phyloP scores from a whole-genome alignment of 139 green algal species.

The Auxenochlorella pyrenoidosa region DNA sequence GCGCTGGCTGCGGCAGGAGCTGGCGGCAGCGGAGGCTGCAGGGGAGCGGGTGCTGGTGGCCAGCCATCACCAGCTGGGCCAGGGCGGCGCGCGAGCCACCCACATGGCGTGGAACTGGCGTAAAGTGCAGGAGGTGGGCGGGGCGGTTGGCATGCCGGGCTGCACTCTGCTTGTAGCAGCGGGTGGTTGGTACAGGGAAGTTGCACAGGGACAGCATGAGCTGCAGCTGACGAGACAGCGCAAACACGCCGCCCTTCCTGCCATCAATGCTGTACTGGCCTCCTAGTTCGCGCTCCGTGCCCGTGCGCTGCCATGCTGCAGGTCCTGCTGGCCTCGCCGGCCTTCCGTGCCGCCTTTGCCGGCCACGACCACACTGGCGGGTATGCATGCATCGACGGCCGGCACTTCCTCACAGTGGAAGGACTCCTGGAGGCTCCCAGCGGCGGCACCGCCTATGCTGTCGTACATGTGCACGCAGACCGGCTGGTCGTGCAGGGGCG shows the following conservation, averaged over 20 bases:
- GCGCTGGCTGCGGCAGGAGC: conserved; percentile 51
- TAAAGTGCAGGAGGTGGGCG: conserved; percentile 15
- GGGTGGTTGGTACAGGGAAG: too few species aligned
- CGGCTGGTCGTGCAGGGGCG: conserved; percentile 17
- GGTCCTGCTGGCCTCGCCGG: conserved; percentile 36
- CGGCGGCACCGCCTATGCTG: conserved; percentile 54
- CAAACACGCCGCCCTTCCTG: not conserved
- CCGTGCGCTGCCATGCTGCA: conserved; percentile 2
- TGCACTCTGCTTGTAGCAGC: too few species aligned
- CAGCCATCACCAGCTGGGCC: conserved; percentile 63
- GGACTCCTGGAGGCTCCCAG: conserved; percentile 66
- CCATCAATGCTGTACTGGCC: too few species aligned
- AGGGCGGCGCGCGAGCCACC: conserved; percentile 47
- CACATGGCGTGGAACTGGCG: conserved; percentile 72
- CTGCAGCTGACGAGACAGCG: too few species aligned
- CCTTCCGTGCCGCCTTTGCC: conserved; percentile 50
- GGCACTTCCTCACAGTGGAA: conserved; percentile 69
- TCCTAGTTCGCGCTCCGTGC: too few species aligned
- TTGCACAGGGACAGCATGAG: too few species aligned
- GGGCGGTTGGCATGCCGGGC: not conserved
- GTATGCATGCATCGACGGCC: conserved; percentile 25
- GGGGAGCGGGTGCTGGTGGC: conserved; percentile 59
- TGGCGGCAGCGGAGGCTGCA: conserved; percentile 39
- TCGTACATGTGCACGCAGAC: conserved; percentile 46
- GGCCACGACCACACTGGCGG: conserved; percentile 75